Conservation (phyloP, 805 yeast genomes). For the Ogataea saltuana region DNA sequence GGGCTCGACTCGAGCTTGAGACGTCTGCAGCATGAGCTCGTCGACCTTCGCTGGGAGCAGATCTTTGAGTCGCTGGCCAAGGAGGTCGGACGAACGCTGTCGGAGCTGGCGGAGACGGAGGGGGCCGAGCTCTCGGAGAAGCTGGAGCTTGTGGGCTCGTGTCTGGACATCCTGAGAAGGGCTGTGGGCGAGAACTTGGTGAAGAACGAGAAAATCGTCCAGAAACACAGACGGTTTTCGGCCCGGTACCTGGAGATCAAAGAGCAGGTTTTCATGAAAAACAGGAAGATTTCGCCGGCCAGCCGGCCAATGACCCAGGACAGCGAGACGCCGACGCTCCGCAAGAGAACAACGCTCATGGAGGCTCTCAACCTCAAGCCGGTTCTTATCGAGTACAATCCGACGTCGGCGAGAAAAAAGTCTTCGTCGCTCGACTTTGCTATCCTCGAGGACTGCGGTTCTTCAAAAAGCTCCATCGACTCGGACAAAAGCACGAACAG, state of each 20-base stretch:
- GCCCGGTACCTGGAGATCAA: slow-evolving; percentile 11
- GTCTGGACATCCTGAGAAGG: slow-evolving; percentile 24
- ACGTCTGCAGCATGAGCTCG: slow-evolving; percentile 44
- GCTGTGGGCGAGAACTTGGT: slow-evolving; percentile 26
- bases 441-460: slow-evolving; percentile 14
- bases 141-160: slow-evolving; percentile 11
- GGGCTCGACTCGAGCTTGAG: slow-evolving; percentile 43
- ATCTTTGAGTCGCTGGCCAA: slow-evolving; percentile 49
- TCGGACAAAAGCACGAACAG: slow-evolving; percentile 25
- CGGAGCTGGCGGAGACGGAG: slow-evolving; percentile 18
- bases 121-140: no score
- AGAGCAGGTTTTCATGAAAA: slow-evolving; percentile 7
- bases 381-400: slow-evolving; percentile 30
- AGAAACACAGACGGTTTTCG: slow-evolving; percentile 6
- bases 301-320: no score
- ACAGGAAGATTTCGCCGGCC: no score
- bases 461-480: neutral
- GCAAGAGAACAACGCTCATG: slow-evolving; percentile 12
- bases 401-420: slow-evolving; percentile 28
- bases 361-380: slow-evolving; percentile 29
- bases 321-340: no score
- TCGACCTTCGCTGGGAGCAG: slow-evolving; percentile 58
- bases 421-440: slow-evolving; percentile 11
- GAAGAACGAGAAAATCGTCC: slow-evolving; percentile 7
- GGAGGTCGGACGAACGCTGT: slow-evolving; percentile 39